Evolutionary conservation across 176 grass and related monocot genomes (phyloP), one percentile per base, ranked within the genome.

Genomic region (Guadua angustifolia): DNA sequence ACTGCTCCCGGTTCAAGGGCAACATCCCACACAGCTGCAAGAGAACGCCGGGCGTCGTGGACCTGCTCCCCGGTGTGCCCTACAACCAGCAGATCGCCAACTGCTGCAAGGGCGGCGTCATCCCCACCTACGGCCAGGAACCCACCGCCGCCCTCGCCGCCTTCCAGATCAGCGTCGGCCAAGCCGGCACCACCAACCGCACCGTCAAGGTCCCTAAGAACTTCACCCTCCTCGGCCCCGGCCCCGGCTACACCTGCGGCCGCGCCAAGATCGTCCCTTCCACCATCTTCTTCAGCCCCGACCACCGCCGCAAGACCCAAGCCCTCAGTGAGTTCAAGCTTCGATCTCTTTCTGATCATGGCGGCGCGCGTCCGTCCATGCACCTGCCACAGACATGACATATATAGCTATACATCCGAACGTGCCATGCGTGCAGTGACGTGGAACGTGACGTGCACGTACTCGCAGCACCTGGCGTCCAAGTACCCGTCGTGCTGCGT

Each of bases 61-160:
- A 99, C 84, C 74, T 99, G 3, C 93, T 99, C 16, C 96, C 93
- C 0, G 96, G 96, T 44, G 93, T 91, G 12, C 96, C 93, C 1
- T 99, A 95, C 88, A 99, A 99, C 86, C 93, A 95, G 86, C 96
- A 99, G 88, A 92, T 95, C 71, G 91, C 93, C 38, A 99, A 95
- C 85, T 99, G 93, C 87, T 99, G 96, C 91, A 86, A 88, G 10
- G 93, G 93, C 26, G 91, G 96, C 52, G 88, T 94, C 45, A 6
- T 99, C 44, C 24, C 63, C 5, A 85, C 93, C 24, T 95, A 90
- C 59, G 89, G 91, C 32, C 96, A 95, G 78, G 91, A 92, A 73
- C 91, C 89, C 0, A 82, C 86, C 14, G 45, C 73, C 6, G 74
- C 91, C 22, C 86, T 89, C 39, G 79, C 91, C 26, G 67, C 96